Evolutionary conservation across 352 stramenopile species (phyloP), one percentile per base, ranked within the genome.

Genomic region (Phytophthora nicotianae): DNA sequence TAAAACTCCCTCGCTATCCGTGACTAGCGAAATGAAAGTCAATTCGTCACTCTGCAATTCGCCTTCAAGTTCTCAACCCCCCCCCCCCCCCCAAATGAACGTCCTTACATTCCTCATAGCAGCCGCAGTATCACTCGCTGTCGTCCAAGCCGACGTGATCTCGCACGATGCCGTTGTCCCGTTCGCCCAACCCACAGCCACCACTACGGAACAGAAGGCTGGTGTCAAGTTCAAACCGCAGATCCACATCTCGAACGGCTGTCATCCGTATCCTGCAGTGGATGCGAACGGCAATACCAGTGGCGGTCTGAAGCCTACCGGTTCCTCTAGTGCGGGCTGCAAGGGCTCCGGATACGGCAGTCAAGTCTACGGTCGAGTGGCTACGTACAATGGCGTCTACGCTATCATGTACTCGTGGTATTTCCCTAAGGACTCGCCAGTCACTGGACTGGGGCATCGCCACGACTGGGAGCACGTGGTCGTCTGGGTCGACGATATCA

Each of bases 391-490:
- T 6, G 43, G 24, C 2, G 43, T 50, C 23, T 37, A 20, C 35
- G 35, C 11, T n/a, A n/a, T n/a, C n/a, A n/a, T n/a, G n/a, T n/a
- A n/a, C n/a, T n/a, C n/a, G n/a, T n/a, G n/a, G n/a, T 33, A 49
- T 29, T 72, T 80, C 56, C 71, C 72, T n/a, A 83, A 83, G 60
- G 71, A 83, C 46, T 68, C 65, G 20, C 65, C 59, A 27, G 54
- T 61, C 16, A 27, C 52, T 3, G 50, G 46, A 2, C 27, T 70
- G 5, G 74, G 67, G 1, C 70, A 78, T 51, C 64, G 70, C 46
- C 74, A 83, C 56, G 70, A 83, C 37, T 83, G 70, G 70, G 74
- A 79, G 24, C 32, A 58, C 74, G 35, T 62, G 74, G 58, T 79
- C 3, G 60, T 83, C 5, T 81, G 70, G 73, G 63, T 79, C 50